Conservation (phyloP, 495 filamentous ascomycete species). For the Talaromyces borbonicus region DNA sequence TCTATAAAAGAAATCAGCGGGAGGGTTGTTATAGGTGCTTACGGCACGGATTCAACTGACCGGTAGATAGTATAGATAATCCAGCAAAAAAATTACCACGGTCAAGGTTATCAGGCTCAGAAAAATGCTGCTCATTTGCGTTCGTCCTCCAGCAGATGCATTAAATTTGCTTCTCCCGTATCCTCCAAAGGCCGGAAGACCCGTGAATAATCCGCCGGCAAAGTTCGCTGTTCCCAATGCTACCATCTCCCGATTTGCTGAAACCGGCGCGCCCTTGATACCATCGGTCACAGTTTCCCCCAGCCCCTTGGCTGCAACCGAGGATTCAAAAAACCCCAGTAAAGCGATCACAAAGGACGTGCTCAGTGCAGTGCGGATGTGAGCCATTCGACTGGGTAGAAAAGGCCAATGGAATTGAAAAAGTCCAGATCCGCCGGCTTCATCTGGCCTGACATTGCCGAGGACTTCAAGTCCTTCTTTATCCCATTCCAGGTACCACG, state of each 20-base stretch:
- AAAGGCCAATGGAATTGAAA: constrained; percentile 87
- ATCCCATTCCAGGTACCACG: constrained; percentile 75
- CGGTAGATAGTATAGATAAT: constrained; percentile 90
- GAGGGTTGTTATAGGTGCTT: not conserved
- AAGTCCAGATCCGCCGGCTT: constrained; percentile 37
- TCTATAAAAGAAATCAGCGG: constrained; percentile 42
- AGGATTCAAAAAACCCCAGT: constrained; percentile 96
- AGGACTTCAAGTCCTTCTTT: constrained; percentile 70
- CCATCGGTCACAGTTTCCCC: constrained; percentile 50
- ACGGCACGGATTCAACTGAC: constrained; percentile 44
- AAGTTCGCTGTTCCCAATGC: constrained; percentile 87
- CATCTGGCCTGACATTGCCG: constrained; percentile 63
- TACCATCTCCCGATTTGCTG: constrained; percentile 88
- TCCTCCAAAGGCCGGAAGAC: constrained; percentile 87
- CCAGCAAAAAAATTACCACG: constrained; percentile 70
- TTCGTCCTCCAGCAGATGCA: constrained; percentile 78
- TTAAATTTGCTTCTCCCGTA: constrained; percentile 97
- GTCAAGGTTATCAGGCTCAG: constrained; percentile 73
- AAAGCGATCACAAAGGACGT: constrained; percentile 91
- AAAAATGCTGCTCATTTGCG: constrained; percentile 83
- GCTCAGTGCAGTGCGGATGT: constrained; percentile 78
- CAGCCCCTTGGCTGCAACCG: constrained; percentile 90
- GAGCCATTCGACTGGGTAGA: constrained; percentile 57
- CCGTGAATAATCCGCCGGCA: constrained; percentile 81
- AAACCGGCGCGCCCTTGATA: constrained; percentile 66